A percentile compares a stretch with the other conserved stretches of the same genome.
Evolutionary conservation across 179 eudicot species (phyloP).

Genomic region (Spinacia oleracea): DNA sequence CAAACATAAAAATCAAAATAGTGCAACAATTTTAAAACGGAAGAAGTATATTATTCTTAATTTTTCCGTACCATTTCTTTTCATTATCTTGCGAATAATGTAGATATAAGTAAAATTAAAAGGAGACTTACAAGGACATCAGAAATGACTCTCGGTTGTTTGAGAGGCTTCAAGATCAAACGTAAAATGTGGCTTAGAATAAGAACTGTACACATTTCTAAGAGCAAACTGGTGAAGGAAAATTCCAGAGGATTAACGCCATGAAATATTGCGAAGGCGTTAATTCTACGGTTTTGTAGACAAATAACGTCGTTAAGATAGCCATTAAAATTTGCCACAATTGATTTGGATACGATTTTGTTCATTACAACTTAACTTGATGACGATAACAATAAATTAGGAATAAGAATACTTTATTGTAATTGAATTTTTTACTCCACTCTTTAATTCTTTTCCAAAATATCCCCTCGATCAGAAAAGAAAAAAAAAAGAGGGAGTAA

Average conservation of each 20-base stretch:
- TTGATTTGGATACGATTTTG: neutral
- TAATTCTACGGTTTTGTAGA: conserved; percentile 9
- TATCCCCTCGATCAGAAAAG: too few species aligned
- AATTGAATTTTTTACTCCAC: too few species aligned
- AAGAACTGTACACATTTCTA: conserved; percentile 47
- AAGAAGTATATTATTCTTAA: too few species aligned
- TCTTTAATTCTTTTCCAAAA: too few species aligned
- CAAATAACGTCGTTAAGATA: conserved; percentile 25
- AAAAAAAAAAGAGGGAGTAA: too few species aligned
- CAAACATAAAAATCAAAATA: too few species aligned
- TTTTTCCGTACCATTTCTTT: too few species aligned
- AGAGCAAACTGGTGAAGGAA: conserved; percentile 53
- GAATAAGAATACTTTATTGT: neutral
- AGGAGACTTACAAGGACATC: conserved; percentile 57
- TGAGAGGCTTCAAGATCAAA: conserved; percentile 61
- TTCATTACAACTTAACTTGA: neutral
- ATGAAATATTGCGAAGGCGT: conserved; percentile 40
- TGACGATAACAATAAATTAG: neutral
- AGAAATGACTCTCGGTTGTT: conserved; percentile 65
- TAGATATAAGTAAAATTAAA: neutral
- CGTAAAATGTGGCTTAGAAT: conserved; percentile 47
- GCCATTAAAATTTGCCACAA: conserved; percentile 16
- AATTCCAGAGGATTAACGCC: conserved; percentile 43
- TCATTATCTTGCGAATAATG: too few species aligned
- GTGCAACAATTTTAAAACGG: too few species aligned